Percentiles rank a stretch among this genome's conserved stretches.
Conservation (phyloP, 1,284 basidiomycete species). For the Irpex sp. region DNA sequence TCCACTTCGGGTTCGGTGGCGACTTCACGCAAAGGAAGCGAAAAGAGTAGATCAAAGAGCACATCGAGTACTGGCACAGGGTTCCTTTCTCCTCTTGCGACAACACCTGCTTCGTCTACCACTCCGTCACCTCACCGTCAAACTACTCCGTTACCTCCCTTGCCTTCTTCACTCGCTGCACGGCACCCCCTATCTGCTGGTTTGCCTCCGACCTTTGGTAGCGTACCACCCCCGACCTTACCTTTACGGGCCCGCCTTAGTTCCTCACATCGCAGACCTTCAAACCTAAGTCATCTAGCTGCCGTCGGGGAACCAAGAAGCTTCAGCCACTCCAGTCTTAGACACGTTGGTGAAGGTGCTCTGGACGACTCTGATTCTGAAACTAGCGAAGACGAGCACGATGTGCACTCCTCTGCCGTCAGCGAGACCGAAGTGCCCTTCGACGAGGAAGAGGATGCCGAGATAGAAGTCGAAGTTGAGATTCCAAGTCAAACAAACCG, state of each 20-base stretch:
- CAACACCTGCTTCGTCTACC: constrained; percentile 44
- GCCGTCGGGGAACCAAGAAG: constrained; percentile 20
- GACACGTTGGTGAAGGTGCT: constrained; percentile 72
- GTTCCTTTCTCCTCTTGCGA: constrained; percentile 21
- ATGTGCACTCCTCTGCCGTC: constrained; percentile 22
- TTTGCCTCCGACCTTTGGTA: constrained; percentile 4
- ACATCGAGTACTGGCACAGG: constrained; percentile 12
- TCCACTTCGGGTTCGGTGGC: constrained; percentile 4
- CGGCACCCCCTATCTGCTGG: constrained; percentile 22
- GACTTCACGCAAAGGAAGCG: not conserved
- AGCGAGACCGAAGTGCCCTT: constrained; percentile 24
- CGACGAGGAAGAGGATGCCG: constrained; percentile 34
- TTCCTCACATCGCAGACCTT: constrained; percentile 22
- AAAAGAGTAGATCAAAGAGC: constrained; percentile 8
- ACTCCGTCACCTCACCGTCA: constrained; percentile 55
- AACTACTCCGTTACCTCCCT: constrained; percentile 39
- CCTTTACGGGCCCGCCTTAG: constrained; percentile 21
- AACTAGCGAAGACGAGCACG: constrained; percentile 32
- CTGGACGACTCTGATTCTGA: constrained; percentile 72
- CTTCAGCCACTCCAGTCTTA: constrained; percentile 26
- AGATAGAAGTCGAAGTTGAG: not conserved
- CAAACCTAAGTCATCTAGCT: constrained; percentile 20
- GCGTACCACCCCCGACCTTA: constrained; percentile 4
- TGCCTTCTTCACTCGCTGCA: constrained; percentile 30
- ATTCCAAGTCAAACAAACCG: not conserved